phyloP scores from a whole-genome alignment of 352 stramenopile genomes.

The Phytopythium kandeliae region DNA sequence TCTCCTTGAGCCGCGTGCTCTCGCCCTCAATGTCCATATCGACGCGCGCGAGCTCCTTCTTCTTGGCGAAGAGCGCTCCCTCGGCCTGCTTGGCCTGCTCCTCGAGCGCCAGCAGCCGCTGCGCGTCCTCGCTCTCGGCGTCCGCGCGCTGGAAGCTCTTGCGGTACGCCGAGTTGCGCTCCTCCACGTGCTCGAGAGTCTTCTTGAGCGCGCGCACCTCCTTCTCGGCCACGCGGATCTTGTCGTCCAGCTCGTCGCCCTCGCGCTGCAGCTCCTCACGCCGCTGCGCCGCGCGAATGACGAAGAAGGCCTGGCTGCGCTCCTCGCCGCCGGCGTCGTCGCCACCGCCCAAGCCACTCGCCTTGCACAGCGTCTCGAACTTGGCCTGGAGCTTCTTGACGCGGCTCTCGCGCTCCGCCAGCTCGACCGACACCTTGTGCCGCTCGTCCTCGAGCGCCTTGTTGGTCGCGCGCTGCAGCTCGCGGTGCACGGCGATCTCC shows the following conservation, averaged over 20 bases:
- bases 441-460: constrained; percentile 90
- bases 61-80: constrained; percentile 89
- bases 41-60: constrained; percentile 92
- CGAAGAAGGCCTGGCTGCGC: constrained; percentile 92
- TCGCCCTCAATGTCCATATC: constrained; percentile 82
- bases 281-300: constrained; percentile 94
- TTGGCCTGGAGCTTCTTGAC: constrained; percentile 93
- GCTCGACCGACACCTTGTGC: constrained; percentile 91
- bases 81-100: constrained; percentile 82
- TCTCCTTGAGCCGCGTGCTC: constrained; percentile 50
- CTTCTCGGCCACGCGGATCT: constrained; percentile 90
- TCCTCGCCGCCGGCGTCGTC: constrained; percentile 73
- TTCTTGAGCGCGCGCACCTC: constrained; percentile 92
- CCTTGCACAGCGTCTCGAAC: constrained; percentile 89
- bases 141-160: constrained; percentile 92
- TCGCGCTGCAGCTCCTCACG: constrained; percentile 94
- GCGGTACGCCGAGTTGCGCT: constrained; percentile 92
- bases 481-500: constrained; percentile 83
- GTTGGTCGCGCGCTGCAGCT: constrained; percentile 88
- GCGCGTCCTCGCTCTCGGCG: constrained; percentile 74
- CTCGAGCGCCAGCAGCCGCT: constrained; percentile 85
- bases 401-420: constrained; percentile 78
- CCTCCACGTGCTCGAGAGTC: constrained; percentile 90
- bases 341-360: constrained; percentile 52
- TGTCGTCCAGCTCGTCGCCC: constrained; percentile 93